These are phyloP conservation scores for Cornus suecica DNA, from an alignment of 148 eudicot genomes.

Conservation along the genomic window DNA sequence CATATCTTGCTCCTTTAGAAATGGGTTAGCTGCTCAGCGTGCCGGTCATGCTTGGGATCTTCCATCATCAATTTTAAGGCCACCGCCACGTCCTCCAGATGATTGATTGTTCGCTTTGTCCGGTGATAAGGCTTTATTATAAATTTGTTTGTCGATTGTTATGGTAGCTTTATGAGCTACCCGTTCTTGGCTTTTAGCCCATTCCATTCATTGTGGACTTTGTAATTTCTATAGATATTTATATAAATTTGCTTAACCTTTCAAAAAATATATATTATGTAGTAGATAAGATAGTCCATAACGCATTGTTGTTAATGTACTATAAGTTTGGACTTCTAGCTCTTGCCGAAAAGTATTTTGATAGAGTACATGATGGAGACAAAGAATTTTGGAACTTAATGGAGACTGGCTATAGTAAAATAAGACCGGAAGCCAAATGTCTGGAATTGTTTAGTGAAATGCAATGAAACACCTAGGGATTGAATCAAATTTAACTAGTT, in stretches of 20 bases:
- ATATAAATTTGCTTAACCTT: conserved; percentile 54
- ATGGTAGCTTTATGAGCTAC: conserved; percentile 34
- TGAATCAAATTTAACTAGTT: conserved; percentile 31
- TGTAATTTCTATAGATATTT: too few relatives aligned
- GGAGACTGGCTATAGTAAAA: conserved; percentile 47
- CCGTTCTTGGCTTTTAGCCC: too few relatives aligned
- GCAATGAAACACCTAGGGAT: conserved; percentile 37
- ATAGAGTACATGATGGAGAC: conserved; percentile 26
- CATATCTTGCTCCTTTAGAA: too few relatives aligned
- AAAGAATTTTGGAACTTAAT: conserved; percentile 59
- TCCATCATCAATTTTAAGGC: too few relatives aligned
- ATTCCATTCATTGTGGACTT: too few relatives aligned
- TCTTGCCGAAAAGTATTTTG: conserved; percentile 44
- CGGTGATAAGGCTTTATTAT: too few relatives aligned
- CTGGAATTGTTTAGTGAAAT: conserved; percentile 47
- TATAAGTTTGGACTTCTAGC: conserved; percentile 46
- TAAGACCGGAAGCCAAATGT: conserved; percentile 37
- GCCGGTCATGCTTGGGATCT: too few relatives aligned
- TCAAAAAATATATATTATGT: conserved; percentile 41
- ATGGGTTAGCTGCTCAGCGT: too few relatives aligned
- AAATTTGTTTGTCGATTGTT: too few relatives aligned
- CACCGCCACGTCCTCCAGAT: too few relatives aligned
- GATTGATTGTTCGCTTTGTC: too few relatives aligned
- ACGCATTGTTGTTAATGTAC: conserved; percentile 65
- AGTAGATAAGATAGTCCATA: conserved; percentile 34